Conservation (phyloP, 192 early-diverging fungal genomes). For the Neocallimastix lanati region DNA sequence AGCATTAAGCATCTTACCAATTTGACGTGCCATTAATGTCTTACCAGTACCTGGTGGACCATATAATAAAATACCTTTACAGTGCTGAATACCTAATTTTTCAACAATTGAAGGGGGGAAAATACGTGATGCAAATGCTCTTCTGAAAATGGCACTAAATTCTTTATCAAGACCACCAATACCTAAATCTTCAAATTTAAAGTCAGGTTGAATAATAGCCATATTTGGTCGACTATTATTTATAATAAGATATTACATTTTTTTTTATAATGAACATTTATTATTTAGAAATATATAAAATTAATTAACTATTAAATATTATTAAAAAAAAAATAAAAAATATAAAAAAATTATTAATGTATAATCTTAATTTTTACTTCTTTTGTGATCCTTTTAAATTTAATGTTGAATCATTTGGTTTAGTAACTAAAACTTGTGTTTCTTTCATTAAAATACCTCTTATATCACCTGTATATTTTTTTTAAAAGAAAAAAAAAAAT, state of each 20-base stretch:
- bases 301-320: too few species aligned
- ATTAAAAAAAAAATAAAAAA: too few species aligned
- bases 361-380: conserved; percentile 13
- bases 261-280: too few species aligned
- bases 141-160: conserved; percentile 83
- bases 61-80: conserved; percentile 77
- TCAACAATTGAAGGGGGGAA: conserved; percentile 85
- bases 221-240: conserved; percentile 33
- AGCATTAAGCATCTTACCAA: conserved; percentile 95
- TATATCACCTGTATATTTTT: neutral
- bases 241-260: neutral
- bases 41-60: conserved; percentile 96
- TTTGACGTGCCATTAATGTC: conserved; percentile 93
- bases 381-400: conserved; percentile 44
- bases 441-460: conserved; percentile 61
- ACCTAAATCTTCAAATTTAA: conserved; percentile 93
- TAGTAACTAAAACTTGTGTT: conserved; percentile 48
- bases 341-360: neutral
- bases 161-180: conserved; percentile 94
- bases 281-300: too few species aligned
- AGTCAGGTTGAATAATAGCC: conserved; percentile 75
- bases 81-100: conserved; percentile 92
- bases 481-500: too few species aligned
- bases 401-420: conserved; percentile 52
- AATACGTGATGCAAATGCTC: conserved; percentile 93